Conservation (phyloP, 768 basidiomycete genomes). For the Lepiota venenata region DNA sequence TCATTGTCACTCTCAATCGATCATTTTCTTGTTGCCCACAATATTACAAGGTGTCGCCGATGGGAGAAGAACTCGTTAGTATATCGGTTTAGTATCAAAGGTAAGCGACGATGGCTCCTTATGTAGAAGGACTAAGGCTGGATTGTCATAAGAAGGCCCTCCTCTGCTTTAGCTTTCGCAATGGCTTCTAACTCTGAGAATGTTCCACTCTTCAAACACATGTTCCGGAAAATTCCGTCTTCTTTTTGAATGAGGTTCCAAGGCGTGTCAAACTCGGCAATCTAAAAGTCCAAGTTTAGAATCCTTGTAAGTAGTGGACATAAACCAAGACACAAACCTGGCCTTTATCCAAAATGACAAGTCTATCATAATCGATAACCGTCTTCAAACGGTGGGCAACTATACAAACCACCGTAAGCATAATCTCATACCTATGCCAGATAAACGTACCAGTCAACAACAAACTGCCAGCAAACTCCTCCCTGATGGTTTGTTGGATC, state of each 20-base stretch:
- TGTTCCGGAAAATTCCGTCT: slow-evolving; percentile 60
- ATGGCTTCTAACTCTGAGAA: slow-evolving; percentile 56
- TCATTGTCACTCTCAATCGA: too few species aligned
- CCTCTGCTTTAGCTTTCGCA: slow-evolving; percentile 45
- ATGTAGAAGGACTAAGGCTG: too few species aligned
- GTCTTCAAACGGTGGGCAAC: slow-evolving; percentile 77
- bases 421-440: neutral
- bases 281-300: slow-evolving; percentile 14
- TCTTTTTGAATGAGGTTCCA: slow-evolving; percentile 60
- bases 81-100: too few species aligned
- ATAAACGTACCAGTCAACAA: slow-evolving; percentile 64
- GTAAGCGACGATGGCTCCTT: too few species aligned
- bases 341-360: slow-evolving; percentile 80
- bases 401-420: slow-evolving; percentile 18
- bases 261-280: slow-evolving; percentile 72
- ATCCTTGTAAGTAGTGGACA: neutral
- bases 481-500: slow-evolving; percentile 84
- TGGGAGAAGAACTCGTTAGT: too few species aligned
- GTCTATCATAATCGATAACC: slow-evolving; percentile 76
- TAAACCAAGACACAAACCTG: slow-evolving; percentile 26
- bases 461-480: slow-evolving; percentile 76
- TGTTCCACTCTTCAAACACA: slow-evolving; percentile 71
- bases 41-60: too few species aligned
- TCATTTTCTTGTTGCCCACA: too few species aligned
- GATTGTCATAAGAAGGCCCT: neutral